Evolutionary conservation across 805 yeast species (phyloP).

Genomic region (Isabelozyma gotoi): DNA sequence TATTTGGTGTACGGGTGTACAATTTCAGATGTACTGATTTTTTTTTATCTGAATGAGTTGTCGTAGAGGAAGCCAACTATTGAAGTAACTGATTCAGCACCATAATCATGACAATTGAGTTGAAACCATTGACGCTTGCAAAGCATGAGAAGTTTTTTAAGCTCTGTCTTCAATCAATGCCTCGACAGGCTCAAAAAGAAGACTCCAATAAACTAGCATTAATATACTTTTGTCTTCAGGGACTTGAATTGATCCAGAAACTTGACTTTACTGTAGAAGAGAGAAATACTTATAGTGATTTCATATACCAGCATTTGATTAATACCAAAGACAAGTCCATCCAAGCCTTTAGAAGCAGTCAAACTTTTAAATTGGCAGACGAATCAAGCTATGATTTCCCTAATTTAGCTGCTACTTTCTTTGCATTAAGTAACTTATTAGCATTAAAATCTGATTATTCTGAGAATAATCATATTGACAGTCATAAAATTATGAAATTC

Average conservation of each 20-base stretch:
- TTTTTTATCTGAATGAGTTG: no score
- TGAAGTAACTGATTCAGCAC: background rate
- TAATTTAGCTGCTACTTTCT: slow-evolving; percentile 72
- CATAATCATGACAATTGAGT: slow-evolving; percentile 1
- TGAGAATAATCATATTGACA: slow-evolving; percentile 17
- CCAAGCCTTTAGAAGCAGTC: slow-evolving; percentile 58
- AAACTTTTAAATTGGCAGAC: slow-evolving; percentile 36
- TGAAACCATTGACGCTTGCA: slow-evolving; percentile 12
- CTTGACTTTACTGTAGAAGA: slow-evolving; percentile 29
- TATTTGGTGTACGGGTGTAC: no score
- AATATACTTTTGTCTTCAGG: slow-evolving; percentile 68
- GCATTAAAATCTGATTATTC: slow-evolving; percentile 47
- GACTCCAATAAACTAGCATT: slow-evolving; percentile 72
- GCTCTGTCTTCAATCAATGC: slow-evolving; percentile 54
- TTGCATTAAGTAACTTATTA: slow-evolving; percentile 61
- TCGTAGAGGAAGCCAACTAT: no score
- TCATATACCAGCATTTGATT: slow-evolving; percentile 50
- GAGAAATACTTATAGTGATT: slow-evolving; percentile 27
- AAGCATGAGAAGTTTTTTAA: slow-evolving; percentile 47
- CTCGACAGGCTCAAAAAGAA: slow-evolving; percentile 54
- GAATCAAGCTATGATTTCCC: slow-evolving; percentile 52
- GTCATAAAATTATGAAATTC: slow-evolving; percentile 55
- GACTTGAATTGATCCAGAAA: slow-evolving; percentile 48
- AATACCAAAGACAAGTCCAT: slow-evolving; percentile 29
- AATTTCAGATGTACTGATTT: no score